Evolutionary conservation across 2,329 filamentous ascomycete species (phyloP), one percentile per base, ranked within the genome.

Genomic region (Sporothrix brunneoviolacea): DNA sequence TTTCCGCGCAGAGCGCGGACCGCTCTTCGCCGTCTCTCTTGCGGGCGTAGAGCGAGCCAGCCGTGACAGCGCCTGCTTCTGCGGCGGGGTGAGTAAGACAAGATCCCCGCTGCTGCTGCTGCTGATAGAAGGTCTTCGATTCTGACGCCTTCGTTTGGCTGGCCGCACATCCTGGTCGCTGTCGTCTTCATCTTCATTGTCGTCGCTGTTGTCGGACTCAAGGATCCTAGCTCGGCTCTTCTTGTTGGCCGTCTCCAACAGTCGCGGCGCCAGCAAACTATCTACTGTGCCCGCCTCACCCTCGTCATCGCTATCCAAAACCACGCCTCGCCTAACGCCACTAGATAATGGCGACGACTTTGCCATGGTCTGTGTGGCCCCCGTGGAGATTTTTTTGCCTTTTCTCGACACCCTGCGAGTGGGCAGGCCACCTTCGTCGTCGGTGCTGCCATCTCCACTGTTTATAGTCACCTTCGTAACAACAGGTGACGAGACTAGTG

Each of bases 111-210:
- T 21, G n/a, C 30, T 30, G n/a, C 37, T 16, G 21, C 19, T 48
- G 8, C 4, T 38, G 18, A 15, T 21, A 24, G 13, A 36, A 10
- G 46, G 28, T 12, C 12, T 43, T 8, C 28, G 41, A 10, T 30
- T 36, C n/a, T 22, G 18, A 3, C 52, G 48, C 16, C 48, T 21
- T 13, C 54, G 27, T n/a, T 55, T 55, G 16, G 36, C 33, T 3
- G 54, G 54, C 9, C 54, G 51, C 7, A 55, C 44, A 27, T 46
- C 49, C 13, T 52, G 12, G 8, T 45, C 43, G n/a, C 28, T 32
- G 8, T 51, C 42, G 15, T 46, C 30, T 5, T 27, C 50, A 3
- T 37, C 36, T 8, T 27, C 22, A 4, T 27, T 16, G 21, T 30
- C 39, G 18, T 24, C 35, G 3, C n/a, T n/a, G n/a, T n/a, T n/a